phyloP scores from a whole-genome alignment of 139 green algal species.

The Picochlorum sp. region DNA sequence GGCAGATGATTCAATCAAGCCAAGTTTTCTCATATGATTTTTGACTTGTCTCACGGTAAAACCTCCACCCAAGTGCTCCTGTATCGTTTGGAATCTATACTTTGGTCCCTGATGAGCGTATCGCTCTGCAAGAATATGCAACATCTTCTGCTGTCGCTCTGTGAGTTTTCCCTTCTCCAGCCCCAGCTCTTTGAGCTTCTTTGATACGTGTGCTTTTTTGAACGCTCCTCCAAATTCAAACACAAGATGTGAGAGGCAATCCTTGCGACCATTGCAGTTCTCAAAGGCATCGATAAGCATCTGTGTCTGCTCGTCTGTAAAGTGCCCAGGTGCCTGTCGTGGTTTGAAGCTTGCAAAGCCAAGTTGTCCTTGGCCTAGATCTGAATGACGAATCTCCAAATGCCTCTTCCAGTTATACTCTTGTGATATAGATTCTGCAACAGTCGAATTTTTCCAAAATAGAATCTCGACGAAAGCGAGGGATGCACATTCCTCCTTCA shows the following conservation, averaged over 20 bases:
- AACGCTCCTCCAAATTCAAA: conserved; percentile 31
- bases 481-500: conserved; percentile 24
- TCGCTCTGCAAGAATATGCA: background rate
- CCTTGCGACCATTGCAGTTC: conserved; percentile 25
- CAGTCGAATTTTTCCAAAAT: conserved; percentile 63
- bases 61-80: background rate
- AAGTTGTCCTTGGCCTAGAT: conserved; percentile 6
- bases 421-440: conserved; percentile 40
- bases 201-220: conserved; percentile 26
- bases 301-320: conserved; percentile 7
- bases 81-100: background rate
- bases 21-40: conserved; percentile 1
- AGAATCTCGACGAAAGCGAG: conserved; percentile 68
- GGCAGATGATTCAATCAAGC: background rate
- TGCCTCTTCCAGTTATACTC: conserved; percentile 51
- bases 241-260: conserved; percentile 24
- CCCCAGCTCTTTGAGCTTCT: conserved; percentile 38
- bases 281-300: conserved; percentile 26
- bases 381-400: background rate
- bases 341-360: conserved; percentile 14
- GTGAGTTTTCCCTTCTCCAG: conserved; percentile 36
- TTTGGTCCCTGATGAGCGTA: background rate
- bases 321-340: background rate
- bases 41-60: background rate
- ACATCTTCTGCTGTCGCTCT: conserved; percentile 15